These are phyloP conservation scores for Backusella morwellensis DNA, from an alignment of 192 early-diverging fungal genomes.

Conservation along the genomic window DNA sequence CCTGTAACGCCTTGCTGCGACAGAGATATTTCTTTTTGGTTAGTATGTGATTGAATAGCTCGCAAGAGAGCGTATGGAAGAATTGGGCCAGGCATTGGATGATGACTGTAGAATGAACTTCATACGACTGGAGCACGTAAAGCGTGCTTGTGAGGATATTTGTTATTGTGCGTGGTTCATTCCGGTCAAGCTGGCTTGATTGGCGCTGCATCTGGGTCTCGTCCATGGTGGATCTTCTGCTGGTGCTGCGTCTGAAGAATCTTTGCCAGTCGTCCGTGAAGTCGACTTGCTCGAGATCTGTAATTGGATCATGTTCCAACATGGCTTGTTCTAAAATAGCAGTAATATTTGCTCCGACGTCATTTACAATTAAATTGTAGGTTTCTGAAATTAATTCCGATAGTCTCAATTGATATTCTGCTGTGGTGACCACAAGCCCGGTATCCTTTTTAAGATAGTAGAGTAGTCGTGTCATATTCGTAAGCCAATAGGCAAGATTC, in stretches of 20 bases:
- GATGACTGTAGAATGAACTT: slow-evolving; percentile 73
- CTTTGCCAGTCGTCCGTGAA: slow-evolving; percentile 57
- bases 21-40: slow-evolving; percentile 69
- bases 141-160: slow-evolving; percentile 70
- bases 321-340: slow-evolving; percentile 62
- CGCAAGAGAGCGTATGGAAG: slow-evolving; percentile 73
- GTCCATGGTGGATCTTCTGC: slow-evolving; percentile 20
- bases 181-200: background rate
- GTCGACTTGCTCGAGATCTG: slow-evolving; percentile 57
- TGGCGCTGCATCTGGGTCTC: background rate
- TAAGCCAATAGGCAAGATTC: slow-evolving; percentile 76
- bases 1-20: slow-evolving; percentile 78
- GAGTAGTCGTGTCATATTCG: slow-evolving; percentile 77
- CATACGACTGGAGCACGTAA: slow-evolving; percentile 66
- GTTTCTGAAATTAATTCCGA: slow-evolving; percentile 78
- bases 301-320: slow-evolving; percentile 72
- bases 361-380: slow-evolving; percentile 60
- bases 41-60: slow-evolving; percentile 87
- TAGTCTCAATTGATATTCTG: slow-evolving; percentile 71
- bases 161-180: slow-evolving; percentile 68
- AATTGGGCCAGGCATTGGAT: slow-evolving; percentile 74
- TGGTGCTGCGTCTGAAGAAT: slow-evolving; percentile 44
- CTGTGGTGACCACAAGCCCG: slow-evolving; percentile 64
- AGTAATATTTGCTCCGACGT: slow-evolving; percentile 61
- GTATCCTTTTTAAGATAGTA: slow-evolving; percentile 88